phyloP scores from a whole-genome alignment of 2,329 filamentous ascomycete genomes.

The Apiospora pterosperma region DNA sequence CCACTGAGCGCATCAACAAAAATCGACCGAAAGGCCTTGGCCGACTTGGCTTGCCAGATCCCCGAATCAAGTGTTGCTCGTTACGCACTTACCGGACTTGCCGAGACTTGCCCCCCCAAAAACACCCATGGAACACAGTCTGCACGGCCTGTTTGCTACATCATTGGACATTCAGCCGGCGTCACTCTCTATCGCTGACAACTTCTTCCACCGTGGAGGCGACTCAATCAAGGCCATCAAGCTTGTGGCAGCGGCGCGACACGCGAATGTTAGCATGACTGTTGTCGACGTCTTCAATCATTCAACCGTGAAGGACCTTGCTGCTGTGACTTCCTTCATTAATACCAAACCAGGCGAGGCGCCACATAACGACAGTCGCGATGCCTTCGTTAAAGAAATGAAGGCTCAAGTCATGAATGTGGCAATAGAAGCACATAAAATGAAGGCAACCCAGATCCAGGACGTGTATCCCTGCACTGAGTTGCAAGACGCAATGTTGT shows the following conservation, averaged over 20 bases:
- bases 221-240: constrained; percentile 61
- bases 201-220: constrained; percentile 59
- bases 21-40: neutral
- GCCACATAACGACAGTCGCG: neutral
- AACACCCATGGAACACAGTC: constrained; percentile 1
- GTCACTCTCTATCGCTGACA: constrained; percentile 30
- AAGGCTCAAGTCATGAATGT: neutral
- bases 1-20: neutral
- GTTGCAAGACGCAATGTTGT: neutral
- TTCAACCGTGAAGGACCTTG: constrained; percentile 49
- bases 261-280: constrained; percentile 43
- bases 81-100: constrained; percentile 5
- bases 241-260: constrained; percentile 51
- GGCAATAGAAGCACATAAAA: constrained; percentile 3
- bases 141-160: constrained; percentile 3
- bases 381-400: neutral
- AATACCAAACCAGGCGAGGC: neutral
- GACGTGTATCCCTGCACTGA: neutral
- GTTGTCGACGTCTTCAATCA: constrained; percentile 55
- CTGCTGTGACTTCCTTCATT: constrained; percentile 20
- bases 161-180: neutral
- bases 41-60: constrained; percentile 4
- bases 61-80: constrained; percentile 2
- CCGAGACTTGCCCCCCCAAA: constrained; percentile 3
- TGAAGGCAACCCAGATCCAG: constrained; percentile 2